phyloP scores from a whole-genome alignment of 306 rosid species.

The Cicer yamashitae region DNA sequence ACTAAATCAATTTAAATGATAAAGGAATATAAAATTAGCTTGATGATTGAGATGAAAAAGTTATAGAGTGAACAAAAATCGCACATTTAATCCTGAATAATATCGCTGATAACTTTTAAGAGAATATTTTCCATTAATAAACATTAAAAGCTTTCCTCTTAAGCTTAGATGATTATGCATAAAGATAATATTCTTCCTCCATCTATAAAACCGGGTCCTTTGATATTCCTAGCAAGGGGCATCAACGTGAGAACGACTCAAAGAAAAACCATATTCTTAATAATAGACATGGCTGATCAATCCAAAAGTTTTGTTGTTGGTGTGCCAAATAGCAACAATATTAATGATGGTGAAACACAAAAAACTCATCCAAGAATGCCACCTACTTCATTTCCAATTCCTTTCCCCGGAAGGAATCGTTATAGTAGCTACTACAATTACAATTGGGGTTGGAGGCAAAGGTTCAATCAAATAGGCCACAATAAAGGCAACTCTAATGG shows the following conservation, averaged over 20 bases:
- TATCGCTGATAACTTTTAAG: neutral
- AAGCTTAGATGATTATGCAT: slow-evolving; percentile 23
- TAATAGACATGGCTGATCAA: slow-evolving; percentile 14
- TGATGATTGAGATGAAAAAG: too few species aligned
- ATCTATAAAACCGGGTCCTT: slow-evolving; percentile 38
- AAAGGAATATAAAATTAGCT: too few species aligned
- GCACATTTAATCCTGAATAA: too few species aligned
- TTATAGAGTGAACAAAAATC: too few species aligned
- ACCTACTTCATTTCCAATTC: slow-evolving; percentile 36
- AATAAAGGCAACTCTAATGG: neutral
- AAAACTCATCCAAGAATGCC: slow-evolving; percentile 42
- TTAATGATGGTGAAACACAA: slow-evolving; percentile 29
- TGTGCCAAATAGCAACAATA: neutral
- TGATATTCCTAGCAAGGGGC: slow-evolving; percentile 1
- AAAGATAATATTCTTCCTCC: slow-evolving; percentile 1
- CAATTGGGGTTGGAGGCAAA: slow-evolving; percentile 35
- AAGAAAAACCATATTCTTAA: neutral
- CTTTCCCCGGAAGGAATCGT: slow-evolving; percentile 50
- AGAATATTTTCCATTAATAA: slow-evolving; percentile 18
- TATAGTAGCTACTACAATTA: neutral
- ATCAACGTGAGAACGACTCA: slow-evolving; percentile 22
- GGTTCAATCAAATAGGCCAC: neutral
- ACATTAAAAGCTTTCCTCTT: slow-evolving; percentile 18
- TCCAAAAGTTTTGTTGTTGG: slow-evolving; percentile 3
- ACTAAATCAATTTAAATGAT: too few species aligned